phyloP scores from a whole-genome alignment of 2,329 filamentous ascomycete species.

The Rutstroemia sp. region DNA sequence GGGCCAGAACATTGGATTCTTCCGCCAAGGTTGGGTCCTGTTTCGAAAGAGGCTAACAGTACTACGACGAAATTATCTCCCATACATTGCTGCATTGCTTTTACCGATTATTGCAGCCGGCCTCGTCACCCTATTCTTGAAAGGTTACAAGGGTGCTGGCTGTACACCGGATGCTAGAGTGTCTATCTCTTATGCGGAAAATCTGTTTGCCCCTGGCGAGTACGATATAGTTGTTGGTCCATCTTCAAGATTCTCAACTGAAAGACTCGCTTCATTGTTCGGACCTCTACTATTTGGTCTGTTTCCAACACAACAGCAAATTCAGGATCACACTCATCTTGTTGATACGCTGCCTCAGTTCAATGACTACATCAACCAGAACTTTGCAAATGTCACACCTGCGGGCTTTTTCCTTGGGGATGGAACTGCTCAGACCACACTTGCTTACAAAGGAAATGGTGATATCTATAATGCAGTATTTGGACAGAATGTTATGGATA shows the following conservation, averaged over 20 bases:
- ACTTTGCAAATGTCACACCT: slow-evolving; percentile 62
- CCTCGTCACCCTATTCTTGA: slow-evolving; percentile 70
- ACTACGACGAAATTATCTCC: slow-evolving; percentile 69
- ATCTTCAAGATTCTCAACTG: slow-evolving; percentile 32
- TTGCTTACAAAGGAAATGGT: slow-evolving; percentile 64
- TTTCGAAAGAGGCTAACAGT: slow-evolving; percentile 74
- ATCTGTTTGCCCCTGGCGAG: slow-evolving; percentile 13
- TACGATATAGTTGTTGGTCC: slow-evolving; percentile 37
- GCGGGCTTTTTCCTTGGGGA: slow-evolving; percentile 76
- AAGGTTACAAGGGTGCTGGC: slow-evolving; percentile 41
- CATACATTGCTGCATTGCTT: slow-evolving; percentile 65
- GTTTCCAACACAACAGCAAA: slow-evolving; percentile 13
- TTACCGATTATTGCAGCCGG: slow-evolving; percentile 76
- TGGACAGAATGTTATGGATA: slow-evolving; percentile 58
- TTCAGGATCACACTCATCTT: slow-evolving; percentile 16
- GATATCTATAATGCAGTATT: slow-evolving; percentile 48
- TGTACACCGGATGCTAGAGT: slow-evolving; percentile 46
- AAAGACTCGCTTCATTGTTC: slow-evolving; percentile 18
- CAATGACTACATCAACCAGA: slow-evolving; percentile 52
- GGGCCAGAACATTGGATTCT: slow-evolving; percentile 61
- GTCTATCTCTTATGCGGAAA: slow-evolving; percentile 32
- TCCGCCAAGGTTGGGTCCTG: slow-evolving; percentile 64
- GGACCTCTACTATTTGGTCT: slow-evolving; percentile 17
- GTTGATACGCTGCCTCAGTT: slow-evolving; percentile 64
- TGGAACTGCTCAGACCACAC: slow-evolving; percentile 48